Base-by-base conservation (phyloP, 345 rosid species). In the Eucalyptus erythrocorys region DNA sequence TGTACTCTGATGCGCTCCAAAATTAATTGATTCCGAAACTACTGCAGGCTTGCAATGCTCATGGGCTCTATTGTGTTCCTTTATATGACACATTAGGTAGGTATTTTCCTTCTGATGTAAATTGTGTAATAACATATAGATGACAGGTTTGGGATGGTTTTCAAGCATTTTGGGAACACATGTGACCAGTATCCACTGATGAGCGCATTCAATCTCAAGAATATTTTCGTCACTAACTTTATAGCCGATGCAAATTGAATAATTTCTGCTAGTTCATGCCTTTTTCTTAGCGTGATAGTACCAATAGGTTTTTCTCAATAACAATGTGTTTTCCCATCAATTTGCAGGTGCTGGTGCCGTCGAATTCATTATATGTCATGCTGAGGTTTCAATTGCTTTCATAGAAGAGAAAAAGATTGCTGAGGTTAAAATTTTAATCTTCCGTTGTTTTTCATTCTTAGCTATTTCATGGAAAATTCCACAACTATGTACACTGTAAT, bases 41-140 rank as follows among this genome's bases (percentile, higher is more conserved):
- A 89, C 68, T 92, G 93, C 95, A 98, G 99, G 99, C 99, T 12
- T 98, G 99, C 93, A 98, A 97, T 90, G 99, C 99, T 92, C 99
- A 96, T 91, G 99, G 98, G 89, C 95, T 98, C 87, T 95, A 91
- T 86, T 98, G 99, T 89, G 99, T 98, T 88, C 99, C 99, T 89
- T 89, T 98, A 40, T 98, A 98, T 89, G 99, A 98, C 91, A 98
- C 99, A 71, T 93, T 98, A 93, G 99, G 99, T 98, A 93, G 64
- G 93, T 86, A 37, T 80, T 32, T 87, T 86, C 86, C 76, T 87
- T 76, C 64, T 55, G 48, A 26, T 48, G 30, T 86, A 86, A 66
- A 47, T 53, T 51, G 86, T 88, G 50, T 76, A 7, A 34, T 87
- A 30, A 79, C 19, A 11, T 86, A 47, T 27, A 49, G 37, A 66